These are phyloP conservation scores for Monosporascus sp. DNA, from an alignment of 2,329 filamentous ascomycete species.

Conservation along the genomic window DNA sequence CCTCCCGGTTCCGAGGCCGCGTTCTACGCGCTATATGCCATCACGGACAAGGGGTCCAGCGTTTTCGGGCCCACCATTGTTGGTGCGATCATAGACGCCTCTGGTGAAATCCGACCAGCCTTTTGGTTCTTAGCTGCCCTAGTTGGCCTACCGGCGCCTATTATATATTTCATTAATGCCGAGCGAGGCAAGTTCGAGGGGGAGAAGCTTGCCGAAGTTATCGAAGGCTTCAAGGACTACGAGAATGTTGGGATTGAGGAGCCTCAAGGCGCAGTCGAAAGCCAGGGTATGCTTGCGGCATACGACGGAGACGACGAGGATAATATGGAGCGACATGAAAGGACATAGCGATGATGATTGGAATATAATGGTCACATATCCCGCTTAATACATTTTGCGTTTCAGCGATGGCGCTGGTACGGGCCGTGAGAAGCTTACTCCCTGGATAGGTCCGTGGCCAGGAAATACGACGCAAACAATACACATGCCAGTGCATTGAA, in stretches of 20 bases:
- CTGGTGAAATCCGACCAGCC: constrained; percentile 74
- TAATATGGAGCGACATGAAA: constrained; percentile 4
- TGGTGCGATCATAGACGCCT: constrained; percentile 81
- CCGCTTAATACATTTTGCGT: constrained; percentile 26
- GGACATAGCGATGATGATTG: constrained; percentile 3
- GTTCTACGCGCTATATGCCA: constrained; percentile 94
- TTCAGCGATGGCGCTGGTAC: background rate
- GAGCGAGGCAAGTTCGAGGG: constrained; percentile 70
- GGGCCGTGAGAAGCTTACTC: background rate
- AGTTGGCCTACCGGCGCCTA: constrained; percentile 76
- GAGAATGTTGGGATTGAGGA: constrained; percentile 15
- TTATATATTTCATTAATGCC: constrained; percentile 82
- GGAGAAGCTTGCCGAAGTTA: constrained; percentile 54
- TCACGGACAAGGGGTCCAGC: constrained; percentile 93
- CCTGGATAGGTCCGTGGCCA: background rate
- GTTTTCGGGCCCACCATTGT: constrained; percentile 94
- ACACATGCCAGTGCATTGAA: background rate
- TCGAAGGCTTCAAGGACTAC: constrained; percentile 45
- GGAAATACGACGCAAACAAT: too few species aligned
- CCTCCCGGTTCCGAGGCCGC: constrained; percentile 91
- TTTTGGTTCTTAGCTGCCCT: constrained; percentile 88
- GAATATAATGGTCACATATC: background rate
- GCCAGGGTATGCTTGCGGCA: constrained; percentile 28
- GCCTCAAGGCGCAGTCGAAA: constrained; percentile 21
- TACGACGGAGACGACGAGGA: constrained; percentile 30